Conservation (phyloP, 805 yeast species). For the Pichia membranifaciens region DNA sequence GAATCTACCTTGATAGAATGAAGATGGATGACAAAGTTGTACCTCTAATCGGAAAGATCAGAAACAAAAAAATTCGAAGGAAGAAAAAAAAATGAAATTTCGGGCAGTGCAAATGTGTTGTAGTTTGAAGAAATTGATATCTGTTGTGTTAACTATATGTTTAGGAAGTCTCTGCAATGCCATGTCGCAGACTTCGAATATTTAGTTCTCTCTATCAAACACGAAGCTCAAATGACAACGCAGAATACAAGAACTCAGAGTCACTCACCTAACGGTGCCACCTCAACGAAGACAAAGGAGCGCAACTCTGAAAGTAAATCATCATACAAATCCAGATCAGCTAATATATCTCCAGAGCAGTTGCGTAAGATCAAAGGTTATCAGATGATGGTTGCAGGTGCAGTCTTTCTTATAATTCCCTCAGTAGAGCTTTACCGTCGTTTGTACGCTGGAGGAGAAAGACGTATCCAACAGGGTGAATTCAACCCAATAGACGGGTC, state of each 20-base stretch:
- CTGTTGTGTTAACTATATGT: too few relatives aligned
- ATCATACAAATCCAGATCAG: slow-evolving; percentile 11
- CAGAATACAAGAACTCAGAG: too few relatives aligned
- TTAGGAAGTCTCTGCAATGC: too few relatives aligned
- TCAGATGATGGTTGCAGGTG: slow-evolving; percentile 30
- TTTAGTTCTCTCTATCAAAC: too few relatives aligned
- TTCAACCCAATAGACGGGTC: slow-evolving; percentile 39
- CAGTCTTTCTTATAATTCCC: slow-evolving; percentile 27
- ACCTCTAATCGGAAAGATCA: too few relatives aligned
- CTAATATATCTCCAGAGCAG: slow-evolving; percentile 19
- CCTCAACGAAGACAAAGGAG: not conserved
- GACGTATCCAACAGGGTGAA: slow-evolving; percentile 42
- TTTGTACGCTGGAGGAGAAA: slow-evolving; percentile 35
- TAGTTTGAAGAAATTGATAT: not conserved
- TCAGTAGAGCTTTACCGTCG: slow-evolving; percentile 30
- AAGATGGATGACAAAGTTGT: too few relatives aligned
- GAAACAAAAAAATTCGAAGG: not conserved
- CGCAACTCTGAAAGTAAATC: not conserved
- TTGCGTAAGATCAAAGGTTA: slow-evolving; percentile 22
- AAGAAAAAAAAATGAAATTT: slow-evolving; percentile 2
- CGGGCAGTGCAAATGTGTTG: not conserved
- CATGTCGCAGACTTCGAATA: too few relatives aligned
- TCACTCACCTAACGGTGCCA: not conserved
- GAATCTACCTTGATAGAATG: too few relatives aligned
- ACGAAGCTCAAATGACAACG: too few relatives aligned